Percentiles rank a stretch among this genome's conserved stretches.
Evolutionary conservation across 441 rosid species (phyloP).

Genomic region (Melastoma candidum): DNA sequence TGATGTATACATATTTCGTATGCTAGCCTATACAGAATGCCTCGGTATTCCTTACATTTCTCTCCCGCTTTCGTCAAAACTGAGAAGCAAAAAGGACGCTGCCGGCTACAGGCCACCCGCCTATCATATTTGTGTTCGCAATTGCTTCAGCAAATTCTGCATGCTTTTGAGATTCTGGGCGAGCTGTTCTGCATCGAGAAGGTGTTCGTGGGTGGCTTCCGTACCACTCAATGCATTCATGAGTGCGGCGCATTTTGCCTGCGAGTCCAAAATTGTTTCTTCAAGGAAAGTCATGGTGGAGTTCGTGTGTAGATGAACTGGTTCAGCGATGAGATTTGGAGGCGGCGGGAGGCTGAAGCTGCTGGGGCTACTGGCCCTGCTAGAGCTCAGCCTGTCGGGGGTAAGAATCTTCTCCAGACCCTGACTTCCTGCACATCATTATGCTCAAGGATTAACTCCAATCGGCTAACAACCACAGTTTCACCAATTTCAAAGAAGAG

Average conservation of each 20-base stretch:
- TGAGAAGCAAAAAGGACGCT: constrained; percentile 7
- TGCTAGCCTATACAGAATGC: constrained; percentile 47
- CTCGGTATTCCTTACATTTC: constrained; percentile 17
- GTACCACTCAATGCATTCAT: constrained; percentile 28
- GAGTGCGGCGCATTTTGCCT: constrained; percentile 50
- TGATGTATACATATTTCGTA: constrained; percentile 17
- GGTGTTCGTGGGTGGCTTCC: constrained; percentile 27
- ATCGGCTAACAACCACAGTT: too few species aligned
- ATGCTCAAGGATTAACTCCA: constrained; percentile 2
- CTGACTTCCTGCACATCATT: constrained; percentile 55
- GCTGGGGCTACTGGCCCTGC: constrained; percentile 32
- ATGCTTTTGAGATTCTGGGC: constrained; percentile 54
- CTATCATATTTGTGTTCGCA: constrained; percentile 47
- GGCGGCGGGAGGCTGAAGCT: constrained; percentile 27
- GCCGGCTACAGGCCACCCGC: not conserved
- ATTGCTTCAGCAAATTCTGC: constrained; percentile 48
- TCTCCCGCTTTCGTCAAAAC: constrained; percentile 18
- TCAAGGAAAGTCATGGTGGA: constrained; percentile 56
- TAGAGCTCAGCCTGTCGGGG: constrained; percentile 26
- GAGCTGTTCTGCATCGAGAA: constrained; percentile 38
- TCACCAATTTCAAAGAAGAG: too few species aligned
- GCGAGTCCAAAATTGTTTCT: constrained; percentile 55
- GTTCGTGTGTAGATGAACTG: constrained; percentile 23
- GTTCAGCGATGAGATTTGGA: constrained; percentile 21
- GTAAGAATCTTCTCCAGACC: constrained; percentile 73